These are phyloP conservation scores for Russula emetica DNA, from an alignment of 768 basidiomycete species.

Conservation along the genomic window DNA sequence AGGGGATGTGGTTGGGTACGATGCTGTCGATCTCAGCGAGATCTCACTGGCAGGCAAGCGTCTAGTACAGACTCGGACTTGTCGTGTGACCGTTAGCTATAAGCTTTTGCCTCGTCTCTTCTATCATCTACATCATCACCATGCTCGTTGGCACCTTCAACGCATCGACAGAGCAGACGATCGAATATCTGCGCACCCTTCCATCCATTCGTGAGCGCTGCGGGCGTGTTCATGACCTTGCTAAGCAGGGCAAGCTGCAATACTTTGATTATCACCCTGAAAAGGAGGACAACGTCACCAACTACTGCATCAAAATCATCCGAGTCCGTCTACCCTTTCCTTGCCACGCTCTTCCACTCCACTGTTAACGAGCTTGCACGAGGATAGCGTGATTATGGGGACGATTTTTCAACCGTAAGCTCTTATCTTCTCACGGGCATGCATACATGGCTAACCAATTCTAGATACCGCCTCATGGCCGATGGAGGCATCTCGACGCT, in stretches of 20 bases:
- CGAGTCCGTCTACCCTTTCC: conserved; percentile 44
- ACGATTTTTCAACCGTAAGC: conserved; percentile 58
- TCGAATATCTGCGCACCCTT: conserved; percentile 75
- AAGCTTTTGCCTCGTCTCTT: conserved; percentile 22
- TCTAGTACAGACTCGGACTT: neutral
- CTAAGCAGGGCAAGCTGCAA: conserved; percentile 65
- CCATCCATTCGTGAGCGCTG: conserved; percentile 90
- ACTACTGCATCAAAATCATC: conserved; percentile 74
- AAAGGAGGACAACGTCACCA: conserved; percentile 62
- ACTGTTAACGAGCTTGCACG: conserved; percentile 6
- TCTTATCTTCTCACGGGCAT: neutral
- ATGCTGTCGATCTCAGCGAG: neutral
- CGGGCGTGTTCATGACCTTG: conserved; percentile 70
- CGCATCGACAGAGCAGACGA: conserved; percentile 37
- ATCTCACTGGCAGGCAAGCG: neutral
- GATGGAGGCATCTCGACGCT: conserved; percentile 85
- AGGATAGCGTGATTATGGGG: conserved; percentile 71
- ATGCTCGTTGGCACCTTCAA: conserved; percentile 21
- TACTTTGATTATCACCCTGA: conserved; percentile 85
- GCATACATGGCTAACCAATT: neutral
- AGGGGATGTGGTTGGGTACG: neutral
- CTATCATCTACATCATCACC: conserved; percentile 22
- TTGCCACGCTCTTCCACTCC: neutral
- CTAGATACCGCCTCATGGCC: conserved; percentile 82
- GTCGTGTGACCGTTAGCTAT: conserved; percentile 17